Evolutionary conservation across 495 filamentous ascomycete genomes (phyloP), one percentile per base, ranked within the genome.

Genomic region (Penicillium malachiteum): DNA sequence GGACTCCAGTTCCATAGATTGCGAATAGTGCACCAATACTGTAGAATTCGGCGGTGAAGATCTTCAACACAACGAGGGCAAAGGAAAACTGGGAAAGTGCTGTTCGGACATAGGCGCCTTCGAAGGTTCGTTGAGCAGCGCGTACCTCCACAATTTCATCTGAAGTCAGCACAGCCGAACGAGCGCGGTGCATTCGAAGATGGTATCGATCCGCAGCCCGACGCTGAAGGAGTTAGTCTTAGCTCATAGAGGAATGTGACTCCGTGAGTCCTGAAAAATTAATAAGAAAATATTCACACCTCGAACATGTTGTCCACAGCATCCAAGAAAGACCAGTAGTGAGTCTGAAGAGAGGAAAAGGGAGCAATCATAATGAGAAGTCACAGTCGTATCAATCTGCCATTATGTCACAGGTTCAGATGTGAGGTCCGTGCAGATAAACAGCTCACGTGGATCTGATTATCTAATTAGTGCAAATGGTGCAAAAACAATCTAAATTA

Each of bases 31-130:
- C 92, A 14, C 92, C 92, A 58, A 96, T 93, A 59, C 85, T 81
- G 73, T 96, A 97, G 81, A 97, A 96, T 64, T 96, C 91, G 41
- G 84, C 79, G 18, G 91, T 97, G 77, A 97, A 97, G 70, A 98
- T 96, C 74, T 93, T 95, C 48, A 98, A 84, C 8, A 98, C 88
- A 55, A 98, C 85, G 14, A 98, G 85, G 41, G 93, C 85, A 66
- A 98, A 97, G 48, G 86, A 90, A 81, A 97, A 97, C 70, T 97
- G 92, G 3, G 87, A 87, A 33, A 97, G 85, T 0, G 93, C 90
- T 0, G 94, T 98, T 48, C 94, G 91, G 57, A 96, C 84, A 73
- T 98, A 98, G 33, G 94, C 95, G 1, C 94, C 94, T 77, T 97
- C 94, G 60, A 97, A 57, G 32, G 54, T 51, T 32, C 54, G 54